A percentile compares a stretch with the other conserved stretches of the same genome.
phyloP scores from a whole-genome alignment of 495 filamentous ascomycete genomes.

The Xylaria castorea region DNA sequence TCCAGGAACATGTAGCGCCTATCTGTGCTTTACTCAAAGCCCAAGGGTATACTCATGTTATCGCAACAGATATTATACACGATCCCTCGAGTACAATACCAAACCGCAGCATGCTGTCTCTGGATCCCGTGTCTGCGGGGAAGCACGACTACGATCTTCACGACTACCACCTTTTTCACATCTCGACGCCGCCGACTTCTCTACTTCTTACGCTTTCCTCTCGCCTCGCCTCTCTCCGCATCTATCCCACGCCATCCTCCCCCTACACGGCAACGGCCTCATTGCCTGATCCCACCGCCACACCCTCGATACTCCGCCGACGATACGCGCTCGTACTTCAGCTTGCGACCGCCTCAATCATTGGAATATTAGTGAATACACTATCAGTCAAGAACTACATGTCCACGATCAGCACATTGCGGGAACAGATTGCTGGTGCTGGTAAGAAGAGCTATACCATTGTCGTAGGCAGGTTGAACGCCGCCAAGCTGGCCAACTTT shows the following conservation, averaged over 20 bases:
- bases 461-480: constrained; percentile 95
- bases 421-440: constrained; percentile 69
- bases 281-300: constrained; percentile 39
- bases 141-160: constrained; percentile 54
- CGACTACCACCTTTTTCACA: constrained; percentile 85
- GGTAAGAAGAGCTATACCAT: constrained; percentile 96
- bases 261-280: constrained; percentile 59
- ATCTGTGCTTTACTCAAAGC: constrained; percentile 30
- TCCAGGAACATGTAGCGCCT: constrained; percentile 68
- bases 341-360: constrained; percentile 80
- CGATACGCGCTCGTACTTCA: constrained; percentile 86
- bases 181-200: constrained; percentile 81
- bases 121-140: constrained; percentile 9
- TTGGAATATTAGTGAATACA: constrained; percentile 95
- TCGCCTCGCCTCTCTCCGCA: constrained; percentile 76
- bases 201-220: constrained; percentile 88
- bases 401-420: constrained; percentile 74
- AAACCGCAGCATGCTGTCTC: constrained; percentile 66
- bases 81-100: constrained; percentile 82
- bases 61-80: constrained; percentile 73
- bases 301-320: constrained; percentile 68
- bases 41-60: constrained; percentile 73
- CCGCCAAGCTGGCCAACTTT: constrained; percentile 96
- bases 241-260: constrained; percentile 66
- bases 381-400: constrained; percentile 91